Conservation (phyloP, 345 rosid species). For the Murraya paniculata region DNA sequence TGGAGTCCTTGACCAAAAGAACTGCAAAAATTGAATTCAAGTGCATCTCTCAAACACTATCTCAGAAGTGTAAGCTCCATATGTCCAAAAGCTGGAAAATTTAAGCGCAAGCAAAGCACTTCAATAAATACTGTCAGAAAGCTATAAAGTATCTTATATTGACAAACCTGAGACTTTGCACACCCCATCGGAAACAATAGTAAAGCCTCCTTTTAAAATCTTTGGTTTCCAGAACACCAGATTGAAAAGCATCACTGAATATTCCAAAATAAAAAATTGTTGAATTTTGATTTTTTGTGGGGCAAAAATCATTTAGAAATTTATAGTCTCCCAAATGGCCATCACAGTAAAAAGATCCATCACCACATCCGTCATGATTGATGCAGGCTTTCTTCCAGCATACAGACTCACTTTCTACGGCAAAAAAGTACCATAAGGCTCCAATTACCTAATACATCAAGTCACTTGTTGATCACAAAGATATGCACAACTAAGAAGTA, state of each 20-base stretch:
- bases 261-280: not conserved
- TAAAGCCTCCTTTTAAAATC: not conserved
- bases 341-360: not conserved
- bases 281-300: not conserved
- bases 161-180: not conserved
- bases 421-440: not conserved
- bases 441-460: not conserved
- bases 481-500: not conserved
- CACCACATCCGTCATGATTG: not conserved
- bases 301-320: not conserved
- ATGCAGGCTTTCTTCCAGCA: conserved; percentile 4
- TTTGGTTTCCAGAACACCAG: not conserved
- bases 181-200: not conserved
- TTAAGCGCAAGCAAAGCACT: too few relatives aligned
- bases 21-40: not conserved
- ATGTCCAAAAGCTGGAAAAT: not conserved
- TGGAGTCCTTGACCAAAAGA: conserved; percentile 1
- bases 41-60: not conserved
- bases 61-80: not conserved
- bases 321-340: not conserved
- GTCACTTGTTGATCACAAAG: not conserved
- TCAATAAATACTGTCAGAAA: not conserved
- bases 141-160: not conserved
- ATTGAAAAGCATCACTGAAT: not conserved
- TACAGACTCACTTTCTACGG: not conserved